Conservation (phyloP, 176 grass and related monocot genomes). For the Phyllostachys edulis region DNA sequence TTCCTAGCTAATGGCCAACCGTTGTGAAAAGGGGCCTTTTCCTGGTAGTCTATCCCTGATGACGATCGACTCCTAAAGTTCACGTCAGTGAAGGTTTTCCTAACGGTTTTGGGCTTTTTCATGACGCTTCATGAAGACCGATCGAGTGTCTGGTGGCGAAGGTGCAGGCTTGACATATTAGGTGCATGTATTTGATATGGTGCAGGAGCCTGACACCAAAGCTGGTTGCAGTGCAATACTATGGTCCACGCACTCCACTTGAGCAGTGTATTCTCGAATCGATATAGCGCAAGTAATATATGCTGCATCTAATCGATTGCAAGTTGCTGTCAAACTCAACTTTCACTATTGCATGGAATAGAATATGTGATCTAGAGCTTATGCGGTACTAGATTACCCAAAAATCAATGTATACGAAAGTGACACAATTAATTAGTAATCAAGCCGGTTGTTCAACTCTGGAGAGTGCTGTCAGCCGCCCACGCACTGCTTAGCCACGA, state of each 20-base stretch:
- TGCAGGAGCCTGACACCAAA: background rate
- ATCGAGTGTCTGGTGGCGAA: background rate
- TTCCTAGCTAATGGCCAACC: too few species aligned
- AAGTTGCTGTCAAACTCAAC: constrained; percentile 4
- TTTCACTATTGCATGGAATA: background rate
- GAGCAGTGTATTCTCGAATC: background rate
- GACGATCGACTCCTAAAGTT: background rate
- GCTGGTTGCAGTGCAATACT: background rate
- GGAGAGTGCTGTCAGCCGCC: background rate
- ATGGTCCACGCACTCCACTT: background rate
- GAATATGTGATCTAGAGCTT: constrained; percentile 10
- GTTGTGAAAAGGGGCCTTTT: background rate
- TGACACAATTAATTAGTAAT: background rate
- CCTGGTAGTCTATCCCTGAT: too few species aligned
- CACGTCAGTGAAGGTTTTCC: background rate
- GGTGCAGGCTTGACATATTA: background rate
- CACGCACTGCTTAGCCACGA: constrained; percentile 34
- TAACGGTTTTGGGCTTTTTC: background rate
- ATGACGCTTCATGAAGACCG: too few species aligned
- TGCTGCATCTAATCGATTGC: constrained; percentile 11
- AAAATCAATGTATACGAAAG: constrained; percentile 20
- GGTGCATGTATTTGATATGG: background rate
- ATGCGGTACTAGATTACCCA: constrained; percentile 25
- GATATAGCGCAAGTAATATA: background rate
- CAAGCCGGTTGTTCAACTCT: background rate